Evolutionary conservation across 2,329 filamentous ascomycete genomes (phyloP).

Genomic region (Xylariaceae sp.): DNA sequence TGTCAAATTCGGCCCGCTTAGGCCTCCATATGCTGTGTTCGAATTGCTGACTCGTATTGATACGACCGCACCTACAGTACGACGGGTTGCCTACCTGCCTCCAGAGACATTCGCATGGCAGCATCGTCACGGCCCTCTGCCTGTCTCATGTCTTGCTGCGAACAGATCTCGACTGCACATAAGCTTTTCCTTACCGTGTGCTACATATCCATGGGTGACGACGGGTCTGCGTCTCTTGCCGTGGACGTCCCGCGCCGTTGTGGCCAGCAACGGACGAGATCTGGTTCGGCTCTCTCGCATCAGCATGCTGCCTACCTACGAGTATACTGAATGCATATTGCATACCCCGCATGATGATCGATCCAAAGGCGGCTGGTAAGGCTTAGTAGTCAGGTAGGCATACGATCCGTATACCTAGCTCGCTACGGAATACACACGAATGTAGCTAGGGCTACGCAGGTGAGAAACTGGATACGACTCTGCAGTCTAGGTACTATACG

Average conservation of each 20-base stretch:
- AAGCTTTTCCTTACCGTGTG: not conserved
- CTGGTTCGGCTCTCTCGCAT: not conserved
- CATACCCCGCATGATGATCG: not conserved
- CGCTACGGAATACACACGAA: not conserved
- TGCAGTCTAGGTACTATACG: not conserved
- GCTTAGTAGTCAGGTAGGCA: not conserved
- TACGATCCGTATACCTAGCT: not conserved
- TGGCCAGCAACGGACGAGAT: not conserved
- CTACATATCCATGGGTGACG: not conserved
- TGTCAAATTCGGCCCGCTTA: slow-evolving; percentile 2
- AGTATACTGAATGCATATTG: too few relatives aligned
- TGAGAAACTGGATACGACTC: not conserved
- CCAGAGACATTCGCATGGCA: not conserved
- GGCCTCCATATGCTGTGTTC: slow-evolving; percentile 7
- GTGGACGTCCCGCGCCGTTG: not conserved
- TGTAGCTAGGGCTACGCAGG: not conserved
- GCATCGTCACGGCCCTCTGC: not conserved
- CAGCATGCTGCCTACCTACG: too few relatives aligned
- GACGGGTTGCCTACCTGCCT: not conserved
- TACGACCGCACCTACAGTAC: not conserved
- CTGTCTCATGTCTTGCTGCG: not conserved
- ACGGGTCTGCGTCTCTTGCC: not conserved
- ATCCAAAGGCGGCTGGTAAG: not conserved
- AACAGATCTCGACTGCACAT: not conserved
- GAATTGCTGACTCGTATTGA: slow-evolving; percentile 5